Evolutionary conservation across 164 flowering plant species (phyloP), one percentile per base, ranked within the genome.

Genomic region (Berberis thunbergii): DNA sequence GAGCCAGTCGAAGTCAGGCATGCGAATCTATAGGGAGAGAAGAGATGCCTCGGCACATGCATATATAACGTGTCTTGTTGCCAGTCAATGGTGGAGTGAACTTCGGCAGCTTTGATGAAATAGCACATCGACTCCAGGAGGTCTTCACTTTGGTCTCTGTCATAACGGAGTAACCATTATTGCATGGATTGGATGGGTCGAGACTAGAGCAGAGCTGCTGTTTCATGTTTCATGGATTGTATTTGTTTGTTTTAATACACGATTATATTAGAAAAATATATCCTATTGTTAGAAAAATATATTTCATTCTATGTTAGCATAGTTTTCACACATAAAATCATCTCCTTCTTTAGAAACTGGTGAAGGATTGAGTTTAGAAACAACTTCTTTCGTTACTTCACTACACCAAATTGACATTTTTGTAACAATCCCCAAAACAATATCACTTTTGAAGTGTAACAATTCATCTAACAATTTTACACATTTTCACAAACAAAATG

Each of bases 11-110:
- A 80, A 71, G 74, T 95, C 99, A 5, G 99, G 97, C 89, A 95
- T 91, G 67, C 99, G 84, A 62, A 95, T 91, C 71, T 94, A 97
- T 40, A 95, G 95, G 54, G 98, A 89, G 44, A 89, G 81, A 41
- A 95, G 91, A 40, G 91, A 89, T 41, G 99, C 98, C 77, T 83
- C 96, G 50, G 96, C 96, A 73, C 98, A 95, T 11, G 92, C 82
- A 40, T 64, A 26, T 26, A 26, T 26, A 67, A 42, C 81, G 84
- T 26, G 98, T 84, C 70, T 89, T 95, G 75, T 85, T 86, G 63
- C 99, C 99, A 56, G 97, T 95, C 99, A 69, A 95, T 78, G 54
- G 93, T 84, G 56, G 95, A 84, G 70, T 83, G 79, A 54, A 86
- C 97, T 74, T 86, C 93, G 48, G 96, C 98, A 54, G 97, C 98